Percentiles rank a stretch among this genome's conserved stretches.
Evolutionary conservation across 306 rosid species (phyloP).

Genomic region (Sesbania bispinosa): DNA sequence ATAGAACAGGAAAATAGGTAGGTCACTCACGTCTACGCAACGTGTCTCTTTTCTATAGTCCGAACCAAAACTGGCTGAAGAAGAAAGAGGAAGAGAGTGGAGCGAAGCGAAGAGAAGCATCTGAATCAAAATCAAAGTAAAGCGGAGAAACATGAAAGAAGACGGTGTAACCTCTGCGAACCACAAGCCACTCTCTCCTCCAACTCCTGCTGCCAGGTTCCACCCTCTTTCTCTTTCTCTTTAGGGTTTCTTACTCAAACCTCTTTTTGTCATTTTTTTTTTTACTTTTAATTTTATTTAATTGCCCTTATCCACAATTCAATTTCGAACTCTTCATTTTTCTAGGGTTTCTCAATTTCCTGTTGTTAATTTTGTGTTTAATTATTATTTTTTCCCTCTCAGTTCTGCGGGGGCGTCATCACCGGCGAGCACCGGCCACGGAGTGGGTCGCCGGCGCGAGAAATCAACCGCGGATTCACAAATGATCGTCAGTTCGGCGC

Average conservation of each 20-base stretch:
- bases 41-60: neutral
- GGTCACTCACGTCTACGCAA: neutral
- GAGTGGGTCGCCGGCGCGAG: slow-evolving; percentile 49
- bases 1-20: neutral
- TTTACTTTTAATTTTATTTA: neutral
- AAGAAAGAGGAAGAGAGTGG: neutral
- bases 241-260: slow-evolving; percentile 7
- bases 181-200: slow-evolving; percentile 44
- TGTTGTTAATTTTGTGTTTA: neutral
- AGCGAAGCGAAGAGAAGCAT: neutral
- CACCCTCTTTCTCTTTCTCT: slow-evolving; percentile 23
- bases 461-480: slow-evolving; percentile 70
- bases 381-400: neutral
- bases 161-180: slow-evolving; percentile 77
- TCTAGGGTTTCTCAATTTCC: neutral
- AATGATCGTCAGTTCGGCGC: slow-evolving; percentile 51
- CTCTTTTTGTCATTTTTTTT: neutral
- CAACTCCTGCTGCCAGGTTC: slow-evolving; percentile 90
- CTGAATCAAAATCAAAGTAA: neutral
- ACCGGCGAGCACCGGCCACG: slow-evolving; percentile 53
- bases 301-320: neutral
- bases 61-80: neutral
- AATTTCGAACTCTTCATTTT: neutral
- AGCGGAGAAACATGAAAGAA: slow-evolving; percentile 50
- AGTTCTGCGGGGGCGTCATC: slow-evolving; percentile 98